These are phyloP conservation scores for Alopecurus myosuroides DNA, from an alignment of 176 grass and related monocot genomes.

Conservation along the genomic window DNA sequence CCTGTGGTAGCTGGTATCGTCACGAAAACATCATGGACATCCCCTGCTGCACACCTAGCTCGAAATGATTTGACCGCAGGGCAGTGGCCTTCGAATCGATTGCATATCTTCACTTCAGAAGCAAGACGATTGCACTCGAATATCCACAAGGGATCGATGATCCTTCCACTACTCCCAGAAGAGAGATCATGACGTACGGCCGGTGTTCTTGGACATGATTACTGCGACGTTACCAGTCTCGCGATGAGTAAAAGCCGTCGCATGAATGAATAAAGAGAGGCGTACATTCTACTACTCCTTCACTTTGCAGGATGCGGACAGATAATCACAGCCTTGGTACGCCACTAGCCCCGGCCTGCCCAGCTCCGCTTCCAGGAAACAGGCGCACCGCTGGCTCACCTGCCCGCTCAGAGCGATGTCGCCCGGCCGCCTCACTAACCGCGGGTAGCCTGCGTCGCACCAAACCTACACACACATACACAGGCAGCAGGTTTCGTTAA, in stretches of 20 bases:
- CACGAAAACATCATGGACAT: conserved; percentile 3
- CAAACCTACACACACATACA: conserved; percentile 64
- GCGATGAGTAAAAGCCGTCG: background rate
- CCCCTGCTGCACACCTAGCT: background rate
- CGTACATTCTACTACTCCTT: conserved; percentile 7
- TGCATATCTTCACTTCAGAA: conserved; percentile 31
- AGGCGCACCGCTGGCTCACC: conserved; percentile 83
- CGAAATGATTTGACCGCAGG: conserved; percentile 20
- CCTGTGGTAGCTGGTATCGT: background rate
- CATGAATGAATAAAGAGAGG: background rate
- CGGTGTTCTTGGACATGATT: background rate
- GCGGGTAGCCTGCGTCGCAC: conserved; percentile 82
- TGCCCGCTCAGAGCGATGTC: conserved; percentile 85
- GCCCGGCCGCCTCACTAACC: conserved; percentile 61
- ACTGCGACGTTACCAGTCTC: background rate
- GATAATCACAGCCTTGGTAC: conserved; percentile 64
- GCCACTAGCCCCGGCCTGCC: conserved; percentile 47
- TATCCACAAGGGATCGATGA: background rate
- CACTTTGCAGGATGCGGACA: conserved; percentile 65
- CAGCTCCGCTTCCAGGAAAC: conserved; percentile 74
- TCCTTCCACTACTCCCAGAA: background rate
- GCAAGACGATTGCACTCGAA: background rate
- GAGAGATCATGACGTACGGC: background rate
- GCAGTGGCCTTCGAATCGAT: conserved; percentile 20
- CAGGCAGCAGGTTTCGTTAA: background rate